Conservation (phyloP, 2,329 filamentous ascomycete species). For the Phaeosphaeriaceae sp. region DNA sequence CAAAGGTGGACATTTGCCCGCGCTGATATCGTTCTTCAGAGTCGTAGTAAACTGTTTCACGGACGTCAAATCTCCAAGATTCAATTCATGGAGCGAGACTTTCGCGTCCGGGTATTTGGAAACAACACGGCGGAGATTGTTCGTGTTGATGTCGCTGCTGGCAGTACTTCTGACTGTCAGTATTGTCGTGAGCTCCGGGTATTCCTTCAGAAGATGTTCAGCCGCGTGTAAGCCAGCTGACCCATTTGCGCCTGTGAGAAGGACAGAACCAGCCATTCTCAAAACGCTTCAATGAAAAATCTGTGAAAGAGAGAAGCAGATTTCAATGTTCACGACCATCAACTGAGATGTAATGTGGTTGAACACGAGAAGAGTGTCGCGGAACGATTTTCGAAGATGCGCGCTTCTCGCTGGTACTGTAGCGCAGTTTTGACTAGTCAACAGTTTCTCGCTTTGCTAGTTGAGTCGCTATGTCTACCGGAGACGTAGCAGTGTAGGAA, state of each 20-base stretch:
- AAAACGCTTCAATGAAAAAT: not conserved
- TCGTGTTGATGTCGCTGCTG: not conserved
- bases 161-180: not conserved
- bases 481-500: no score
- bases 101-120: not conserved
- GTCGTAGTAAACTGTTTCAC: not conserved
- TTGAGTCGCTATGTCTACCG: no score
- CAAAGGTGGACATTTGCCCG: not conserved
- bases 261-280: not conserved
- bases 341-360: not conserved
- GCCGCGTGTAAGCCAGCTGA: not conserved
- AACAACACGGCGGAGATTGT: not conserved
- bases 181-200: not conserved
- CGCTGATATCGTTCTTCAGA: not conserved
- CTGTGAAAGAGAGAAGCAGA: not conserved
- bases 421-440: no score
- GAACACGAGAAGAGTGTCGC: no score
- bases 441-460: no score
- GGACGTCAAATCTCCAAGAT: not conserved
- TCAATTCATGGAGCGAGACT: not conserved
- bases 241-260: not conserved
- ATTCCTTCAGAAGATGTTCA: not conserved
- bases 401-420: no score
- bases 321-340: not conserved
- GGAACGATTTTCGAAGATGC: no score